Evolutionary conservation across 2,329 filamentous ascomycete genomes (phyloP).

Genomic region (Claviceps sp.): DNA sequence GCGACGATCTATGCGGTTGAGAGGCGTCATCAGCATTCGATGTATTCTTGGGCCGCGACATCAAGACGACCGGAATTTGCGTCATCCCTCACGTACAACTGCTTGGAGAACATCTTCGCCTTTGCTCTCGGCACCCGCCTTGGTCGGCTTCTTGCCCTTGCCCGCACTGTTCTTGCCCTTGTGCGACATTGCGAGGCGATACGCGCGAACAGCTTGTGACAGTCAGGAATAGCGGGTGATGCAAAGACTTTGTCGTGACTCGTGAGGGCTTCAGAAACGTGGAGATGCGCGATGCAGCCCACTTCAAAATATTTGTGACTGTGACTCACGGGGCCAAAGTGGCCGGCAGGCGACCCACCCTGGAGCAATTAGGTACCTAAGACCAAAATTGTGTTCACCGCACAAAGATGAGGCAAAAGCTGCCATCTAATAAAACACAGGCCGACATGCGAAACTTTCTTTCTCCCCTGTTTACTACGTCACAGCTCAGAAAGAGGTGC

Average conservation of each 20-base stretch:
- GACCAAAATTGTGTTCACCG: too few relatives aligned
- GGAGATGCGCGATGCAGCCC: too few relatives aligned
- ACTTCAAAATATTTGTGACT: too few relatives aligned
- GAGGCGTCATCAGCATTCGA: conserved; percentile 9
- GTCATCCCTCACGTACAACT: conserved; percentile 29
- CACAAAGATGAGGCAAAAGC: too few relatives aligned
- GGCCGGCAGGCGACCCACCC: too few relatives aligned
- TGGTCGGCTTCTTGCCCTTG: conserved; percentile 41
- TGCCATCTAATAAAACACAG: too few relatives aligned
- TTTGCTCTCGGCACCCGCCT: conserved; percentile 38
- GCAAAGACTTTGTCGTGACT: not conserved
- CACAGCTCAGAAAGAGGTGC: too few relatives aligned
- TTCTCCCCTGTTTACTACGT: too few relatives aligned
- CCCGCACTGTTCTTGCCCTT: conserved; percentile 27
- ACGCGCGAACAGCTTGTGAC: not conserved
- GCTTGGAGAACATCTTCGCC: conserved; percentile 46
- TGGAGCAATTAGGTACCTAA: too few relatives aligned
- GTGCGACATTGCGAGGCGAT: conserved; percentile 28
- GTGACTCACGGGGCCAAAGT: too few relatives aligned
- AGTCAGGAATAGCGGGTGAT: not conserved
- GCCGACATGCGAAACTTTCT: too few relatives aligned
- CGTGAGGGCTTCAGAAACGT: not conserved
- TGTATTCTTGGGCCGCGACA: not conserved
- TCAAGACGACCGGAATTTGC: conserved; percentile 8
- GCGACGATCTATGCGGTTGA: conserved; percentile 54